Base-by-base conservation (phyloP, 306 rosid genomes). In the Quercus alba region DNA sequence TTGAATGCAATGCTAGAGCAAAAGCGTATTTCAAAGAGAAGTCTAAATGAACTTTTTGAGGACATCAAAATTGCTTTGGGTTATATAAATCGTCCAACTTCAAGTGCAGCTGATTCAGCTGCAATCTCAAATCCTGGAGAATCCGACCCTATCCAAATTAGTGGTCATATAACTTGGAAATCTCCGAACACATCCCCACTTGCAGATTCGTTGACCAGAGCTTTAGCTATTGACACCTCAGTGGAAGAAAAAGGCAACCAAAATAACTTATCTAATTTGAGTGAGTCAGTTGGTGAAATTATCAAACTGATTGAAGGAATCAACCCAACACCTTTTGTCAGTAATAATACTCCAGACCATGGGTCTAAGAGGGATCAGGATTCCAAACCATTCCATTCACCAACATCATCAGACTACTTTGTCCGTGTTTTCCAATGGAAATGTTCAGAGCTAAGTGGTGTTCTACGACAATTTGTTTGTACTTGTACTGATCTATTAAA, bases 61-160 rank as follows among this genome's bases (percentile, higher is more conserved):
- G 97, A 91, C 86, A 86, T 93, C 81, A 89, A 88, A 78, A 89
- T 91, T 57, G 90, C 92, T 57, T 75, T 93, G 80, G 96, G 94
- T 30, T 86, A 61, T 75, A 78, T 86, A 63, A 85, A 84, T 56
- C 79, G 75, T 10, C 86, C 89, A 64, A 75, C 73, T 28, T 12
- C 80, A 49, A 52, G 70, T 57, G 79, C 81, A 75, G 81, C 80
- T 78, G 77, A 75, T 51, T 41, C 51, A 78, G 77, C 73, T 68
- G 61, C 81, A 35, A 85, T 51, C 66, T 66, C 78, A 15, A 25
- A 58, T 76, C 75, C 5, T 55, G 78, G 55, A 77, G 88, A 81
- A 73, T 49, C 80, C 28, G 79, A 83, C 77, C 74, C 78, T 78
- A 23, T 28, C 69, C 71, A 64, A 20, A 75, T 38, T 61, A 66